Base-by-base conservation (phyloP, 2,329 filamentous ascomycete species). In the Thelonectria olida region DNA sequence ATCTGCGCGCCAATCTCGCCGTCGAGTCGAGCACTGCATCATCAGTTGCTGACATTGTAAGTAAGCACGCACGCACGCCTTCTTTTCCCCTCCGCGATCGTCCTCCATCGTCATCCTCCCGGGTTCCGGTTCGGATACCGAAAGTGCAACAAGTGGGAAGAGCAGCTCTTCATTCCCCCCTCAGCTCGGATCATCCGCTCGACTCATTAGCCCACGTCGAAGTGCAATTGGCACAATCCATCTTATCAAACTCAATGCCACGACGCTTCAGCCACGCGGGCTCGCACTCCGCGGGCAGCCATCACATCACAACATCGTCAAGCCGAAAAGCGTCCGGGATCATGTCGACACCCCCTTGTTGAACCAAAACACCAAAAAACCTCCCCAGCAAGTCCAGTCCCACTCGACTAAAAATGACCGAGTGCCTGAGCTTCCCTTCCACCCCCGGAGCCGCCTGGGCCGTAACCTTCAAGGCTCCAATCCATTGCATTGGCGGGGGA, bases 401-500 rank as follows among this genome's bases (percentile, higher is more conserved):
- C 52, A 54, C 52, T 27, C 42, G n/a, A 48, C 41, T 45, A 47
- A 39, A 48, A 19, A n/a, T n/a, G n/a, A n/a, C n/a, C n/a, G n/a
- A n/a, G n/a, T n/a, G n/a, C 36, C 8, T 28, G 19, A n/a, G n/a
- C n/a, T 23, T 22, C 19, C 27, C 47, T 50, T 39, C 27, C 54
- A 57, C 45, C 45, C 54, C 54, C n/a, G 36, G 54, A 57, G 45
- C 44, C 54, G 54, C 45, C 54, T 57, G 31, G 44, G 44, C 54
- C 54, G 41, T n/a, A n/a, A n/a, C n/a, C n/a, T n/a, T n/a, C n/a
- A n/a, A n/a, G n/a, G n/a, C n/a, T n/a, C n/a, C 45, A 48, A 48
- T 41, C 48, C 31, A 49, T 53, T 58, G 56, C n/a, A 58, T 58
- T 58, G 56, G 56, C 55, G 55, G 55, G 55, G 55, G 55, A 28